A percentile compares a stretch with the other conserved stretches of the same genome.
These are phyloP conservation scores for Hirsutella minnesotensis DNA, from an alignment of 2,329 filamentous ascomycete genomes.

Conservation along the genomic window DNA sequence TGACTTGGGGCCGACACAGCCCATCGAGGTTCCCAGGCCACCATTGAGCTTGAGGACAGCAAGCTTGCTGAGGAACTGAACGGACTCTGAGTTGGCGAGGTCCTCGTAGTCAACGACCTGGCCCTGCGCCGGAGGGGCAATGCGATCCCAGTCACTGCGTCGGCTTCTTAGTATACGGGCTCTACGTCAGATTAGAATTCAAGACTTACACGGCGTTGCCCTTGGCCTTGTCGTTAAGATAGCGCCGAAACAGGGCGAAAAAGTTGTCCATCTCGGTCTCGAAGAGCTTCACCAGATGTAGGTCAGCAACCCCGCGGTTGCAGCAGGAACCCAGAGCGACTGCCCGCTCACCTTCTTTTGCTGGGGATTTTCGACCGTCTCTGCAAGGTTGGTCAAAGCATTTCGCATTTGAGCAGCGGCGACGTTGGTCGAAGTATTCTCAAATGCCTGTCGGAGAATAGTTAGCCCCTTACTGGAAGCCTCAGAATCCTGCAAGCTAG, in stretches of 20 bases:
- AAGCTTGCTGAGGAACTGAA: conserved; percentile 92
- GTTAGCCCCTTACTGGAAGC: conserved; percentile 13
- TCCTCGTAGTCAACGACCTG: conserved; percentile 95
- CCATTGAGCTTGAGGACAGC: conserved; percentile 98
- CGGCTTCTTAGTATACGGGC: conserved; percentile 7
- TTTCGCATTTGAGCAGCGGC: conserved; percentile 99
- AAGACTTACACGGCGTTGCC: conserved; percentile 66
- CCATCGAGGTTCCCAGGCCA: conserved; percentile 98
- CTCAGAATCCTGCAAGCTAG: not conserved
- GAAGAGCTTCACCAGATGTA: conserved; percentile 52
- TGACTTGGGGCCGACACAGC: conserved; percentile 97
- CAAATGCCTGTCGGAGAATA: conserved; percentile 61
- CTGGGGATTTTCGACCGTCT: conserved; percentile 73
- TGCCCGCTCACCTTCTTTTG: conserved; percentile 61
- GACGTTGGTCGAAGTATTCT: conserved; percentile 97
- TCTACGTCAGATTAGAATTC: not conserved
- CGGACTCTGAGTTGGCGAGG: conserved; percentile 78
- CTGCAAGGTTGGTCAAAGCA: conserved; percentile 80
- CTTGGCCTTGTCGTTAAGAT: conserved; percentile 98
- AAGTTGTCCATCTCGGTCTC: conserved; percentile 99
- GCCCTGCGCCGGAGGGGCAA: conserved; percentile 80
- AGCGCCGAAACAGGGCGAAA: conserved; percentile 95
- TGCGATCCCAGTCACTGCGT: conserved; percentile 88
- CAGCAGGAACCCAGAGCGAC: not conserved
- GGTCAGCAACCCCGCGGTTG: not conserved